A percentile compares a stretch with the other conserved stretches of the same genome.
These are phyloP conservation scores for Waltergamsia citrina DNA, from an alignment of 2,329 filamentous ascomycete genomes.

Conservation along the genomic window DNA sequence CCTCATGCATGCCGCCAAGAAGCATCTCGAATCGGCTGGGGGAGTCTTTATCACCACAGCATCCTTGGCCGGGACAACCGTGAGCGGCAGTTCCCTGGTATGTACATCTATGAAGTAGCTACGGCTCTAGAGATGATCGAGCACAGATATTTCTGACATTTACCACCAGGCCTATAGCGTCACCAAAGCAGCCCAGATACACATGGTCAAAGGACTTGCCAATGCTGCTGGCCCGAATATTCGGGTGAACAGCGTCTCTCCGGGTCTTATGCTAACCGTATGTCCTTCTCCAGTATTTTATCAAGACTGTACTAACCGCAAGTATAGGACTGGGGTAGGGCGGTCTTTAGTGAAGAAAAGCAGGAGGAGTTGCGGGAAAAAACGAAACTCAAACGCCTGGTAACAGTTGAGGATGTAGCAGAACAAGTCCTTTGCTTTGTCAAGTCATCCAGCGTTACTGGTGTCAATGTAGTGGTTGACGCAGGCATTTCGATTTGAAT, in stretches of 20 bases:
- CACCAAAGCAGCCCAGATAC: slow-evolving; percentile 64
- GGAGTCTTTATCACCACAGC: slow-evolving; percentile 57
- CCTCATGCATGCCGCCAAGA: slow-evolving; percentile 45
- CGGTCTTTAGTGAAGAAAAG: slow-evolving; percentile 43
- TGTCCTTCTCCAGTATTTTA: slow-evolving; percentile 6
- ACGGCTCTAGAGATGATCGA: neutral
- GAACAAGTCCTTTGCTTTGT: slow-evolving; percentile 41
- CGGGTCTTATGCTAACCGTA: slow-evolving; percentile 41
- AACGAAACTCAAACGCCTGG: slow-evolving; percentile 49
- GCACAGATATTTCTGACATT: neutral
- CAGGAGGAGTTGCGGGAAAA: slow-evolving; percentile 43
- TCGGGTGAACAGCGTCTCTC: slow-evolving; percentile 49
- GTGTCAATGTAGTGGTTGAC: slow-evolving; percentile 42
- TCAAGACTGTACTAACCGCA: neutral
- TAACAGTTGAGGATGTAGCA: slow-evolving; percentile 42
- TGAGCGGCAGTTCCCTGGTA: slow-evolving; percentile 51
- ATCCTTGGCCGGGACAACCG: slow-evolving; percentile 53
- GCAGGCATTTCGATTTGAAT: slow-evolving; percentile 5
- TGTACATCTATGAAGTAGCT: too few relatives aligned
- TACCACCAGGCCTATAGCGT: slow-evolving; percentile 56
- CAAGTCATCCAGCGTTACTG: slow-evolving; percentile 37
- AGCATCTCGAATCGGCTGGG: slow-evolving; percentile 43
- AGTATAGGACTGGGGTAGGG: slow-evolving; percentile 51
- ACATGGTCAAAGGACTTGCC: slow-evolving; percentile 45
- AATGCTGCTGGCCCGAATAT: slow-evolving; percentile 42